Conservation (phyloP, 768 basidiomycete genomes). For the Trametes gibbosa region DNA sequence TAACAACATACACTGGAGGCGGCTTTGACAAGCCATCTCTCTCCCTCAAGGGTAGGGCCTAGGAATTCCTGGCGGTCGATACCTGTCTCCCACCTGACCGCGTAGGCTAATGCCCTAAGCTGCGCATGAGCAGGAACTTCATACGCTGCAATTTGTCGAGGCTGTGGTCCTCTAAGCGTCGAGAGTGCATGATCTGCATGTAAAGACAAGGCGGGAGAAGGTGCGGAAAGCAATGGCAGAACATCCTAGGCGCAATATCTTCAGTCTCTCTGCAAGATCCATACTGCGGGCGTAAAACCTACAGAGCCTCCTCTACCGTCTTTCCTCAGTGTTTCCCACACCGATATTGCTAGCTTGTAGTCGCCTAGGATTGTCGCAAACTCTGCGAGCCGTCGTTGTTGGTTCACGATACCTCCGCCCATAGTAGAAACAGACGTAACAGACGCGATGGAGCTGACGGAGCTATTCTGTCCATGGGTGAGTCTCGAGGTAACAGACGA, state of each 20-base stretch:
- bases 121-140: conserved; percentile 64
- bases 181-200: conserved; percentile 64
- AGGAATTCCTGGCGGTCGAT: conserved; percentile 59
- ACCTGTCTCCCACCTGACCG: conserved; percentile 75
- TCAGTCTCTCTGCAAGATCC: neutral
- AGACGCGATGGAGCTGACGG: conserved; percentile 31
- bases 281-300: conserved; percentile 29
- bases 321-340: conserved; percentile 87
- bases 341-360: conserved; percentile 72
- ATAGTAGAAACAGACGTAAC: conserved; percentile 22
- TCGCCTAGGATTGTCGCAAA: conserved; percentile 93
- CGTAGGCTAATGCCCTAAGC: conserved; percentile 62
- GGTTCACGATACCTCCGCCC: conserved; percentile 47
- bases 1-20: conserved; percentile 65
- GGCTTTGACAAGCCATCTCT: conserved; percentile 85
- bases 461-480: conserved; percentile 30
- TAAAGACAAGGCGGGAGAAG: conserved; percentile 57
- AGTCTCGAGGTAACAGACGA: conserved; percentile 29
- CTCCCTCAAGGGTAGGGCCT: conserved; percentile 60
- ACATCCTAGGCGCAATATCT: conserved; percentile 60
- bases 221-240: conserved; percentile 66
- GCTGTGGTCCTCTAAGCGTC: conserved; percentile 38
- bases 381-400: conserved; percentile 88
- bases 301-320: conserved; percentile 88
- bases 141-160: conserved; percentile 16